These are phyloP conservation scores for Wickerhamiella occidentalis DNA, from an alignment of 805 yeast species.

Conservation along the genomic window DNA sequence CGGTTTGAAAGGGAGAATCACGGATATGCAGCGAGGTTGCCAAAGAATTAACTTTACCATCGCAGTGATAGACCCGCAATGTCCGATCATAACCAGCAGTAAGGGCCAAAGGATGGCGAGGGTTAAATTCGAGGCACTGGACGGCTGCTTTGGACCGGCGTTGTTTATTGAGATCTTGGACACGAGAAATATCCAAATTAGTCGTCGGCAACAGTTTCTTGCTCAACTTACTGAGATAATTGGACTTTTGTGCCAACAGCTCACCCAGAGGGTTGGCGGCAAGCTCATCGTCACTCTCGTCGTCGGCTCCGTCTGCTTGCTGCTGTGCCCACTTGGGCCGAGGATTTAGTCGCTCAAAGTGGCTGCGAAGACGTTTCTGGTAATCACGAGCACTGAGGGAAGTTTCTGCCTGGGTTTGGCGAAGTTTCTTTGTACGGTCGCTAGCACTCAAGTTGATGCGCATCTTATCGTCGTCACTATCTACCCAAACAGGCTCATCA, in stretches of 20 bases:
- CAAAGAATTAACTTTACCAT: constrained; percentile 69
- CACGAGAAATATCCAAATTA: constrained; percentile 60
- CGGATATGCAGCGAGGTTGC: constrained; percentile 73
- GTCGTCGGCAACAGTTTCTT: constrained; percentile 50
- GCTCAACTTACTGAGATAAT: constrained; percentile 29
- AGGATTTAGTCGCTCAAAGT: constrained; percentile 62
- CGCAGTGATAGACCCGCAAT: constrained; percentile 74
- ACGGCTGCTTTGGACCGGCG: constrained; percentile 64
- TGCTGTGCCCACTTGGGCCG: constrained; percentile 63
- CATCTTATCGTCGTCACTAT: constrained; percentile 78
- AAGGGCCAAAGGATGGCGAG: constrained; percentile 63
- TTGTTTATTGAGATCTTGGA: constrained; percentile 73
- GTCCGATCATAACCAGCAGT: constrained; percentile 92
- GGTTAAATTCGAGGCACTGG: constrained; percentile 80
- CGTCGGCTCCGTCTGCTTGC: constrained; percentile 15
- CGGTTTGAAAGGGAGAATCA: constrained; percentile 69
- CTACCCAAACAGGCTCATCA: constrained; percentile 44
- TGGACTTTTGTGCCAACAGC: constrained; percentile 24
- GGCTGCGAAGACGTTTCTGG: constrained; percentile 52
- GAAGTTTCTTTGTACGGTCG: constrained; percentile 57
- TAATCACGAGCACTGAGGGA: constrained; percentile 49
- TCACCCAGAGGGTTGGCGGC: constrained; percentile 27
- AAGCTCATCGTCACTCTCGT: constrained; percentile 18
- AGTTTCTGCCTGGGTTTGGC: constrained; percentile 45
- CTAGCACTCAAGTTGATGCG: constrained; percentile 46